Evolutionary conservation across 495 filamentous ascomycete genomes (phyloP).

Genomic region (Endocarpon pusillum): DNA sequence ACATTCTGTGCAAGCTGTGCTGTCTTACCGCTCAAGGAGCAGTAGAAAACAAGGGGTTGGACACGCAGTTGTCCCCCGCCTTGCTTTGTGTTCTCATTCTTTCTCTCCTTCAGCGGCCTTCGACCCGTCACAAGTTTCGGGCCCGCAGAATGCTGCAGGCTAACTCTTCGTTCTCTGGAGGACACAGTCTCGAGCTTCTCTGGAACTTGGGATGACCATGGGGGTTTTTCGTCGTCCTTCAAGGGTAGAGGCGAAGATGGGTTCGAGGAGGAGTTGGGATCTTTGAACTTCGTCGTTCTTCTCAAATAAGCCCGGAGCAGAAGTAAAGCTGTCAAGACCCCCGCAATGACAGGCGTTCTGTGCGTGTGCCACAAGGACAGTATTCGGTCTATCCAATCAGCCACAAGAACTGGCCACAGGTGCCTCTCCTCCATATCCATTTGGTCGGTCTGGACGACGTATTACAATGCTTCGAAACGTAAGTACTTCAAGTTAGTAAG

Average conservation of each 20-base stretch:
- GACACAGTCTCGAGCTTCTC: background rate
- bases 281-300: background rate
- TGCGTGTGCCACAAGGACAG: slow-evolving; percentile 8
- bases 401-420: slow-evolving; percentile 2
- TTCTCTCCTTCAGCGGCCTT: slow-evolving; percentile 8
- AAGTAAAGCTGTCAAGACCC: too few species aligned
- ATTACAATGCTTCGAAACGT: too few species aligned
- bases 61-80: slow-evolving; percentile 22
- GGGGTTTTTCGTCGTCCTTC: background rate
- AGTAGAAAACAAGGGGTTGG: slow-evolving; percentile 73
- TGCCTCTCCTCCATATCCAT: too few species aligned
- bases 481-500: too few species aligned
- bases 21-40: slow-evolving; percentile 66
- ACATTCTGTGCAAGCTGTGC: slow-evolving; percentile 46
- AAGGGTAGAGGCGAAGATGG: background rate
- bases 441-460: too few species aligned
- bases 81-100: too few species aligned
- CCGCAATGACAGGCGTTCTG: slow-evolving; percentile 3
- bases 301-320: background rate
- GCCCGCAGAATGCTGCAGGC: too few species aligned
- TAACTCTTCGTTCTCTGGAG: background rate
- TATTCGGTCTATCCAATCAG: slow-evolving; percentile 1
- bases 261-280: slow-evolving; percentile 1
- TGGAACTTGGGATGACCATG: background rate
- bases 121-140: slow-evolving; percentile 22